Conservation (phyloP, 345 rosid species). For the Gynandropsis gynandra region DNA sequence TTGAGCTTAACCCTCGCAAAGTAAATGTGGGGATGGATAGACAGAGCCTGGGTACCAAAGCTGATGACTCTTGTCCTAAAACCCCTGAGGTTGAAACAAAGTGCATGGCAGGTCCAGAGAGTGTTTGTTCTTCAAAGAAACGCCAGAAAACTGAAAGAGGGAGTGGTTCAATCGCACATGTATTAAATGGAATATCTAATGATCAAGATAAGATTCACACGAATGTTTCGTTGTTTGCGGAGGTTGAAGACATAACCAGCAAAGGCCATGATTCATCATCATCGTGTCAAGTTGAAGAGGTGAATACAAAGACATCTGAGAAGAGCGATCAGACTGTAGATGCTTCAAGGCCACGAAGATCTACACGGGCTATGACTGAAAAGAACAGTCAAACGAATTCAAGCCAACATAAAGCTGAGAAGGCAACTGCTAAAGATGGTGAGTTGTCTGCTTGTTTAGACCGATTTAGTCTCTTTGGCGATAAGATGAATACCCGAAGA, state of each 20-base stretch:
- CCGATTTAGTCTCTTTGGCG: slow-evolving; percentile 4
- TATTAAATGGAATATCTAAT: slow-evolving; percentile 11
- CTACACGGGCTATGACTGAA: slow-evolving; percentile 15
- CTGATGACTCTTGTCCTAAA: slow-evolving; percentile 13
- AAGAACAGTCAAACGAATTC: slow-evolving; percentile 17
- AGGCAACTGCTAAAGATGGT: slow-evolving; percentile 16
- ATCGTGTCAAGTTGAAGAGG: slow-evolving; percentile 25
- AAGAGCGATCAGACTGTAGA: slow-evolving; percentile 15
- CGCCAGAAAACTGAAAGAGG: slow-evolving; percentile 16
- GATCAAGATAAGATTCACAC: background rate
- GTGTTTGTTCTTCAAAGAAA: slow-evolving; percentile 25
- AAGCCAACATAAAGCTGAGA: slow-evolving; percentile 12
- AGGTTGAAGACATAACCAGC: slow-evolving; percentile 1
- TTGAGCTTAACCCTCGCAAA: slow-evolving; percentile 14
- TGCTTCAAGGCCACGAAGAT: slow-evolving; percentile 16
- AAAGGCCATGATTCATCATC: slow-evolving; percentile 10
- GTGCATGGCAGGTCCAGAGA: slow-evolving; percentile 17
- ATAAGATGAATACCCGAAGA: slow-evolving; percentile 33
- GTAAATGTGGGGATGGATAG: slow-evolving; percentile 13
- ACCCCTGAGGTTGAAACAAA: slow-evolving; percentile 22
- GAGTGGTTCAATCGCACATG: slow-evolving; percentile 8
- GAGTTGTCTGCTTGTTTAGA: slow-evolving; percentile 12
- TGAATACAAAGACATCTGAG: slow-evolving; percentile 15
- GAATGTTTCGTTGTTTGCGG: no score
- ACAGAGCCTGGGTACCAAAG: slow-evolving; percentile 16